A percentile compares a stretch with the other conserved stretches of the same genome.
Evolutionary conservation across 2,329 filamentous ascomycete species (phyloP).

Genomic region (Pleoardoris graminearum): DNA sequence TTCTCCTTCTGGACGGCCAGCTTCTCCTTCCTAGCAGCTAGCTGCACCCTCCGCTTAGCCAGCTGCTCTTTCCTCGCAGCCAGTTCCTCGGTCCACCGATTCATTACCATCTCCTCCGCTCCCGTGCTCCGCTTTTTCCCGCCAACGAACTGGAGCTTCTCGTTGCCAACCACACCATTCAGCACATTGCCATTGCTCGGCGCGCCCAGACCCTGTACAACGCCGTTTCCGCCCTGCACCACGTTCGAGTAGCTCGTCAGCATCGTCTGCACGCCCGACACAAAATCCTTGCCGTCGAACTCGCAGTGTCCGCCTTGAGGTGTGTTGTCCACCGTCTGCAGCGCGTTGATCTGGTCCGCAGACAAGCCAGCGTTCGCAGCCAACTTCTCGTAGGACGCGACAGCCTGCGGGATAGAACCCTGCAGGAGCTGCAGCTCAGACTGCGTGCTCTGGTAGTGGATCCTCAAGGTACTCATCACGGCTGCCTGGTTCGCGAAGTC

Average conservation of each 20-base stretch:
- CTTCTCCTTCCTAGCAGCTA: slow-evolving; percentile 17
- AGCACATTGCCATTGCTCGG: slow-evolving; percentile 51
- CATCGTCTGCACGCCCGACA: slow-evolving; percentile 62
- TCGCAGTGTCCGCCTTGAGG: slow-evolving; percentile 62
- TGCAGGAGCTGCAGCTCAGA: slow-evolving; percentile 57
- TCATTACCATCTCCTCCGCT: slow-evolving; percentile 31
- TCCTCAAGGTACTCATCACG: slow-evolving; percentile 52
- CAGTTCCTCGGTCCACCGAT: slow-evolving; percentile 27
- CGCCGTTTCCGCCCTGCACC: slow-evolving; percentile 57
- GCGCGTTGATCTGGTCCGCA: slow-evolving; percentile 51
- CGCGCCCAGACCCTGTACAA: slow-evolving; percentile 52
- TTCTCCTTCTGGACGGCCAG: neutral
- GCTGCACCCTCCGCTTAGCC: neutral
- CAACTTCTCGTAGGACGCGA: slow-evolving; percentile 57
- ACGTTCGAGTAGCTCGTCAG: slow-evolving; percentile 57
- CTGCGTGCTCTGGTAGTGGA: slow-evolving; percentile 62
- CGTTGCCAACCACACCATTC: slow-evolving; percentile 55
- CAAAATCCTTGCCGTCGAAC: slow-evolving; percentile 60
- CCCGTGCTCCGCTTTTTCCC: slow-evolving; percentile 28
- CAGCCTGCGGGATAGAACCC: slow-evolving; percentile 54
- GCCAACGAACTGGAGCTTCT: slow-evolving; percentile 49
- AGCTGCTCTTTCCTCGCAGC: neutral
- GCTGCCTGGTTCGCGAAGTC: slow-evolving; percentile 50
- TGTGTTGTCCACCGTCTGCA: slow-evolving; percentile 62
- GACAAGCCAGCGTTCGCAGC: slow-evolving; percentile 51